Percentiles rank a stretch among this genome's conserved stretches.
Conservation (phyloP, 1,284 basidiomycete species). For the Phenoliferia sp. region DNA sequence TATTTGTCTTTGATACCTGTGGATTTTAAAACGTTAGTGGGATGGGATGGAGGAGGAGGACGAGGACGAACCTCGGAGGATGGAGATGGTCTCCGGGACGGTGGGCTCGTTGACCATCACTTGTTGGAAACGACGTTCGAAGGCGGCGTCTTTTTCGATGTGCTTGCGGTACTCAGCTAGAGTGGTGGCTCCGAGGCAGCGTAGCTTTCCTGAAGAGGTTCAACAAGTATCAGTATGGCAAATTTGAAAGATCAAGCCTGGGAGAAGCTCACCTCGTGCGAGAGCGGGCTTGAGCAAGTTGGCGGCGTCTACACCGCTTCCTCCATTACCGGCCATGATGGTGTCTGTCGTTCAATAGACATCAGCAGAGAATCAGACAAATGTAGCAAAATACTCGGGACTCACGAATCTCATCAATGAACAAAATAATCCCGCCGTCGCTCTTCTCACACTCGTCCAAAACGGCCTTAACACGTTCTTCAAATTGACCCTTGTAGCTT, state of each 20-base stretch:
- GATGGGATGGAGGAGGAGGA: not conserved
- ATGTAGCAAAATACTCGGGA: not conserved
- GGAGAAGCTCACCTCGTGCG: too few species aligned
- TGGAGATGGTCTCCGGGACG: constrained; percentile 87
- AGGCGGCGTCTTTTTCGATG: constrained; percentile 90
- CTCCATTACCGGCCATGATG: constrained; percentile 75
- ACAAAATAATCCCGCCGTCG: constrained; percentile 83
- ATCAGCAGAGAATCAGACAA: too few species aligned
- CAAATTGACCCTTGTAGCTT: constrained; percentile 78
- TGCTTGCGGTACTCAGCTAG: constrained; percentile 84
- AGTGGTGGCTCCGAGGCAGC: constrained; percentile 89
- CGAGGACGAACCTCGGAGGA: constrained; percentile 58
- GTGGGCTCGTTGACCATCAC: constrained; percentile 88
- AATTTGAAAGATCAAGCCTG: too few species aligned
- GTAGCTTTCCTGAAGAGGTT: too few species aligned
- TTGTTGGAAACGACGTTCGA: constrained; percentile 78
- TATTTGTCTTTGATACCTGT: constrained; percentile 69
- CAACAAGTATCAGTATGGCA: too few species aligned
- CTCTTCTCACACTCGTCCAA: constrained; percentile 90
- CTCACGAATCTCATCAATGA: constrained; percentile 91
- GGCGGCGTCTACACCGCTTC: constrained; percentile 53
- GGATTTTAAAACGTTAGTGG: not conserved
- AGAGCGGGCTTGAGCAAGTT: constrained; percentile 71
- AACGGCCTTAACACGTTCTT: constrained; percentile 92
- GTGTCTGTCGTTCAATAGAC: too few species aligned